Conservation (phyloP, 2,329 filamentous ascomycete species). For the Talaromyces atroroseus region DNA sequence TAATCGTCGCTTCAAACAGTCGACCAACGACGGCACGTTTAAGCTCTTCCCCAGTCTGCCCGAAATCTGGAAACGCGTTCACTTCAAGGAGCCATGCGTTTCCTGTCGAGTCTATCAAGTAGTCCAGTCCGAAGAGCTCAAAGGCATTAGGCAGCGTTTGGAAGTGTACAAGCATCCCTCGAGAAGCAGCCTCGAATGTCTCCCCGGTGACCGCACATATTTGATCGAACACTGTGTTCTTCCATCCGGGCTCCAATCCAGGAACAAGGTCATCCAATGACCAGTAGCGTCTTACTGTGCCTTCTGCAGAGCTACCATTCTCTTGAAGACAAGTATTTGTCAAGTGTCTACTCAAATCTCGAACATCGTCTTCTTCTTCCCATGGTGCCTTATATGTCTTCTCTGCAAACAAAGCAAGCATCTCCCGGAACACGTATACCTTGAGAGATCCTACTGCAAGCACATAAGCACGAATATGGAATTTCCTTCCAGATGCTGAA, state of each 20-base stretch:
- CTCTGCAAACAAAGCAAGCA: slow-evolving; percentile 89
- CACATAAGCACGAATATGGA: slow-evolving; percentile 91
- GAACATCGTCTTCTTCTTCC: slow-evolving; percentile 35
- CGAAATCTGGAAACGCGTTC: slow-evolving; percentile 95
- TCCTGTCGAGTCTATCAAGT: slow-evolving; percentile 65
- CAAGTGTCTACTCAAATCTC: slow-evolving; percentile 68
- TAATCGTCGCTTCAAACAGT: slow-evolving; percentile 70
- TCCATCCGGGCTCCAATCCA: slow-evolving; percentile 39
- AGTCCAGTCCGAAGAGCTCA: slow-evolving; percentile 89
- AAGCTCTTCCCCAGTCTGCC: slow-evolving; percentile 76
- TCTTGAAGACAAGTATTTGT: slow-evolving; percentile 94
- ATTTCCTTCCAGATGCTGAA: slow-evolving; percentile 66
- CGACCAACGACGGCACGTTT: slow-evolving; percentile 62
- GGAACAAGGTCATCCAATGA: slow-evolving; percentile 47
- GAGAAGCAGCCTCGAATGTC: slow-evolving; percentile 78
- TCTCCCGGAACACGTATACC: slow-evolving; percentile 80
- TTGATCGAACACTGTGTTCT: slow-evolving; percentile 62
- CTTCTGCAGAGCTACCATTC: slow-evolving; percentile 48
- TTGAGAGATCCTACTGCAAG: slow-evolving; percentile 71
- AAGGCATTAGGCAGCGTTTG: slow-evolving; percentile 83
- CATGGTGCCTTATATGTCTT: slow-evolving; percentile 63
- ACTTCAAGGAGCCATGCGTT: slow-evolving; percentile 77
- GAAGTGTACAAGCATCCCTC: slow-evolving; percentile 83
- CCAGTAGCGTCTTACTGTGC: slow-evolving; percentile 72
- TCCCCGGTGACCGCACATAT: slow-evolving; percentile 70